phyloP scores from a whole-genome alignment of 345 rosid genomes.

The Garcia nutans region DNA sequence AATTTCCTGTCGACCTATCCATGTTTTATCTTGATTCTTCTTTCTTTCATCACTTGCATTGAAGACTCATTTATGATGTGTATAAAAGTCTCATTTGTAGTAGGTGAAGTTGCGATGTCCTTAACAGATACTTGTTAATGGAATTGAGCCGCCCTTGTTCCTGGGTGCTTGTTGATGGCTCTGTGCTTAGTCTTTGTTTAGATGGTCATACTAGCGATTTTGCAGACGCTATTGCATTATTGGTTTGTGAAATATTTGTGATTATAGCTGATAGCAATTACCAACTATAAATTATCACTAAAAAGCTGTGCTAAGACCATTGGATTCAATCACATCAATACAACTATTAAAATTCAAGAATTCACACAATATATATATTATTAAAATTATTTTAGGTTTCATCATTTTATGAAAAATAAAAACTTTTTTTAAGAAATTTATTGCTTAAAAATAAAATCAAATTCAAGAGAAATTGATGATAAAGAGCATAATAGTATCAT shows the following conservation, averaged over 20 bases:
- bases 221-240: not conserved
- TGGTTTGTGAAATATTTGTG: not conserved
- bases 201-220: not conserved
- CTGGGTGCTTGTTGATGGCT: not conserved
- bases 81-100: constrained; percentile 16
- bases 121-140: not conserved
- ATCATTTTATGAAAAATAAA: no score
- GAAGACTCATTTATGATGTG: constrained; percentile 18
- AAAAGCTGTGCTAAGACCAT: no score
- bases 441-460: no score
- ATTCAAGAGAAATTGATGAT: no score
- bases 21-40: not conserved
- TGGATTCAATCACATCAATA: no score
- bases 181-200: not conserved
- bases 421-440: no score
- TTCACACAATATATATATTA: no score
- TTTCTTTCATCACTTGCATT: not conserved
- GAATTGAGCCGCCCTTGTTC: not conserved
- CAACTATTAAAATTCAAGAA: no score
- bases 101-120: not conserved
- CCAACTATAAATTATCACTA: no score
- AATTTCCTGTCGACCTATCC: constrained; percentile 1
- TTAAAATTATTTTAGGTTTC: no score
- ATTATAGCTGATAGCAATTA: not conserved
- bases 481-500: no score